phyloP scores from a whole-genome alignment of 2,329 filamentous ascomycete genomes.

The Coleophoma crateriformis region DNA sequence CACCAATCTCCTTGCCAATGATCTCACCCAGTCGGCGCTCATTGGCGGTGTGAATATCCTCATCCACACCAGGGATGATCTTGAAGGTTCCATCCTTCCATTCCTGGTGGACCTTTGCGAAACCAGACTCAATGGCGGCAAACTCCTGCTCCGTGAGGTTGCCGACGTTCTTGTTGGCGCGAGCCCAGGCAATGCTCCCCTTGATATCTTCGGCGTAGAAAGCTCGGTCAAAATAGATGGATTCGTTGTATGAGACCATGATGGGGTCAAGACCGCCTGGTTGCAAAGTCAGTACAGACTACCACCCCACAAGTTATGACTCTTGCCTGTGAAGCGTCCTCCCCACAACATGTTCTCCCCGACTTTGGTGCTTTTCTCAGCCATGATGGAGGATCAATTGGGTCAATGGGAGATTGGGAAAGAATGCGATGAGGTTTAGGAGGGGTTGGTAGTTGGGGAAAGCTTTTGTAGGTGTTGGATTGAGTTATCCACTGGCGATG shows the following conservation, averaged over 20 bases:
- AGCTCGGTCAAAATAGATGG: constrained; percentile 70
- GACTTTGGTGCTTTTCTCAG: constrained; percentile 21
- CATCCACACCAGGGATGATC: constrained; percentile 47
- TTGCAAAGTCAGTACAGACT: constrained; percentile 12
- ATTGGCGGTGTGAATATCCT: constrained; percentile 65
- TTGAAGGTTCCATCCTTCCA: constrained; percentile 45
- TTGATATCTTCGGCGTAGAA: constrained; percentile 78
- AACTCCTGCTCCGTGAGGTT: constrained; percentile 74
- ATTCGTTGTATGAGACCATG: constrained; percentile 82
- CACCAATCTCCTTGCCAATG: constrained; percentile 77
- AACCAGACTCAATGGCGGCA: constrained; percentile 64
- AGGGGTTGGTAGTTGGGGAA: not conserved
- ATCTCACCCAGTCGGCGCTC: constrained; percentile 74
- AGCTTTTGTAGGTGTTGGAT: not conserved
- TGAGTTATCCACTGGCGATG: not conserved
- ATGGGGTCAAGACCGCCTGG: constrained; percentile 76
- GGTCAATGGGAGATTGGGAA: not conserved
- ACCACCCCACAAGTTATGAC: constrained; percentile 2
- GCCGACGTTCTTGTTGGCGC: constrained; percentile 69
- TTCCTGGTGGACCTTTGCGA: constrained; percentile 50
- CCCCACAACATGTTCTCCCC: constrained; percentile 49
- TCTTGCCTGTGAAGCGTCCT: constrained; percentile 52
- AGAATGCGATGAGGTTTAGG: not conserved
- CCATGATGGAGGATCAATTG: constrained; percentile 15
- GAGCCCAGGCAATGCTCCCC: constrained; percentile 75